Percentiles rank a stretch among this genome's conserved stretches.
These are phyloP conservation scores for Taphrina wiesneri DNA, from an alignment of 1,139 yeast genomes.

Conservation along the genomic window DNA sequence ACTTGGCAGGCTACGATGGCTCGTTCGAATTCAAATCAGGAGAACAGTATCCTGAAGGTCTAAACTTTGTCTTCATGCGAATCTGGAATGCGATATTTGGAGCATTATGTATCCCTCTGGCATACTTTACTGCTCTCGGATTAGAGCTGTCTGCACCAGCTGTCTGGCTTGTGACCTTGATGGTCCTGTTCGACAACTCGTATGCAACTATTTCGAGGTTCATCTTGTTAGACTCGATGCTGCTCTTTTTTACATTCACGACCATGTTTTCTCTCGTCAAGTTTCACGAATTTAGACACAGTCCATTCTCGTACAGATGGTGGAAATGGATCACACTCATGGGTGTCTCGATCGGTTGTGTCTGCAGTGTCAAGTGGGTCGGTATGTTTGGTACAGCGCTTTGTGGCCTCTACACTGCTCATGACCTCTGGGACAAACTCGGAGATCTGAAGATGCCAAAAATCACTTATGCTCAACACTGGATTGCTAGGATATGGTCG, in stretches of 20 bases:
- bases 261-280: conserved; percentile 75
- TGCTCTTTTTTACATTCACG: conserved; percentile 83
- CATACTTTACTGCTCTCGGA: conserved; percentile 86
- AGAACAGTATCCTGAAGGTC: conserved; percentile 75
- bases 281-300: conserved; percentile 71
- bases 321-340: conserved; percentile 84
- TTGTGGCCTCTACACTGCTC: conserved; percentile 80
- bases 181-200: conserved; percentile 67
- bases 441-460: conserved; percentile 54
- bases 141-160: conserved; percentile 78
- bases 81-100: conserved; percentile 89
- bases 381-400: conserved; percentile 82
- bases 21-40: conserved; percentile 95
- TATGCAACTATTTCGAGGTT: conserved; percentile 88
- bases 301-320: conserved; percentile 77
- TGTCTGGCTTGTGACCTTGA: conserved; percentile 80
- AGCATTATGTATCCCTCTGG: conserved; percentile 86
- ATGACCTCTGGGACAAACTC: conserved; percentile 68
- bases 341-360: conserved; percentile 87
- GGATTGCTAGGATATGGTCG: conserved; percentile 67
- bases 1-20: conserved; percentile 91
- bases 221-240: conserved; percentile 93
- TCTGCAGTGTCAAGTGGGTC: conserved; percentile 86
- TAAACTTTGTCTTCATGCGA: conserved; percentile 90
- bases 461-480: conserved; percentile 58